Base-by-base conservation (phyloP, 768 basidiomycete species). In the Lentinula sp. region DNA sequence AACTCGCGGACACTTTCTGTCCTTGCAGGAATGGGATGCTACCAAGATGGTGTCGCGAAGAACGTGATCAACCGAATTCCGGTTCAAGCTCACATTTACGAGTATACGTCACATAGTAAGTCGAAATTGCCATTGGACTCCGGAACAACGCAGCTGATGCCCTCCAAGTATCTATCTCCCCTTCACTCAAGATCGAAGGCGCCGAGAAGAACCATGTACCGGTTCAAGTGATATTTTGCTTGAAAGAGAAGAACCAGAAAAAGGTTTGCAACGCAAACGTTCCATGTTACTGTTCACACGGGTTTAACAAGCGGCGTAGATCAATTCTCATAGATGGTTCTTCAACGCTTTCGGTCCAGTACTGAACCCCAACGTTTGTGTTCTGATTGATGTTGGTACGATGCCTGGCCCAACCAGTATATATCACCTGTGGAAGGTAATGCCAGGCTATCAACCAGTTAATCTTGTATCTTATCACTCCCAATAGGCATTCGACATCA, bases 251-350 rank as follows among this genome's bases (percentile, higher is more conserved):
- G 74, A 96, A 96, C 70, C 90, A 93, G 71, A 95, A 95, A 76
- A 96, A 96, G 40, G 55, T 56, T 23, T 15, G 55, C 35, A 6
- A 11, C 16, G 13, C 21, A 23, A 5, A 23, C 34, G 34, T 40
- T 40, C n/a, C 28, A 28, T 28, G n/a, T 37, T 2, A 11, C 3
- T 28, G 28, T 28, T 28, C 10, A 11, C 53, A 55, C 34, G 1
- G 6, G 4, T 39, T 15, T 45, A 13, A 56, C 40, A 34, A 4
- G 18, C 39, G 15, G 8, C 16, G 11, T 16, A 56, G 77, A 95
- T 97, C 72, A 96, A 95, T 73, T 93, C 90, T 5, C 93, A 95
- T 66, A 79, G 89, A 37, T 95, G 93, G 94, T 95, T 95, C 76
- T 96, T 95, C 81, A 95, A 95, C 69, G 88, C 89, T 42, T 93